Percentiles rank a stretch among this genome's conserved stretches.
These are phyloP conservation scores for Globisporangium splendens DNA, from an alignment of 352 stramenopile genomes.

Conservation along the genomic window DNA sequence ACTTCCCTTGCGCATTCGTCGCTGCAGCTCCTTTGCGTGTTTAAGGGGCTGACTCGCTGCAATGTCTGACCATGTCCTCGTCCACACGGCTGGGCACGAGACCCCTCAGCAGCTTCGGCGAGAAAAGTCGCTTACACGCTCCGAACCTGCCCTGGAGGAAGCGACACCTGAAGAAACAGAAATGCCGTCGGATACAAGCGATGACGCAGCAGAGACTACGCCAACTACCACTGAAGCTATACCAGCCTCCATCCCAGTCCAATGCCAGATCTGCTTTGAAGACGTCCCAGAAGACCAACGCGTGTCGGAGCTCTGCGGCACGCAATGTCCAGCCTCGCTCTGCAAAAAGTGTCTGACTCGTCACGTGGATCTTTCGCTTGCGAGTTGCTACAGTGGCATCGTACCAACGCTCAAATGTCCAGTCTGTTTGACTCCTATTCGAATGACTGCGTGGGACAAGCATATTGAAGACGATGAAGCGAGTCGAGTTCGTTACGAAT, in stretches of 20 bases:
- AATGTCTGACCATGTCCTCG: too few relatives aligned
- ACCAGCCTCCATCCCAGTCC: background rate
- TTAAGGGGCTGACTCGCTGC: too few relatives aligned
- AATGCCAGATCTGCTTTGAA: conserved; percentile 4
- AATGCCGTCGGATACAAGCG: background rate
- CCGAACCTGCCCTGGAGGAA: too few relatives aligned
- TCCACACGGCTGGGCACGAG: too few relatives aligned
- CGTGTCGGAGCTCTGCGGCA: background rate
- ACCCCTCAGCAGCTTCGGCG: too few relatives aligned
- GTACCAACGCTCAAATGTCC: background rate
- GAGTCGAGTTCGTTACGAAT: background rate
- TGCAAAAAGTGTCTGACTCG: conserved; percentile 1
- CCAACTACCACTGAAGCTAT: background rate
- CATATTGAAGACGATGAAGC: background rate
- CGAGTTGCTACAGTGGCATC: background rate
- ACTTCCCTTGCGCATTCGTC: too few relatives aligned
- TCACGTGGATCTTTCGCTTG: background rate
- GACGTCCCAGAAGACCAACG: background rate
- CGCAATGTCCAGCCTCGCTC: background rate
- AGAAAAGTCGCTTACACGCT: too few relatives aligned
- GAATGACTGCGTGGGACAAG: background rate
- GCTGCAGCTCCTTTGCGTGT: too few relatives aligned
- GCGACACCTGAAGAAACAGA: too few relatives aligned
- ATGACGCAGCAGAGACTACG: background rate
- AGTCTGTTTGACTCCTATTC: conserved; percentile 1